phyloP scores from a whole-genome alignment of 2,329 filamentous ascomycete genomes.

The Shiraia bambusicola region DNA sequence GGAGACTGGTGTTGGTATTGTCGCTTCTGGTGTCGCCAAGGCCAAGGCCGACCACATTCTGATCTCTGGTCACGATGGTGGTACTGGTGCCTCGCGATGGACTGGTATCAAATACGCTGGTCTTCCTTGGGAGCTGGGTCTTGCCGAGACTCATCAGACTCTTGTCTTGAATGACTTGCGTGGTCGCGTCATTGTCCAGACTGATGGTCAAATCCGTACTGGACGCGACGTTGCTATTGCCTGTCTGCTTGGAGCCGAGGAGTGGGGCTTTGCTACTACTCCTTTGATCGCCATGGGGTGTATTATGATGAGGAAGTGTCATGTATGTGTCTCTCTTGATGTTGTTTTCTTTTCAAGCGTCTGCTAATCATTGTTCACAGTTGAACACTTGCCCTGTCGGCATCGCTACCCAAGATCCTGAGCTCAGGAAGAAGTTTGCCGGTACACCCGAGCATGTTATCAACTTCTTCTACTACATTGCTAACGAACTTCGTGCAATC shows the following conservation, averaged over 20 bases:
- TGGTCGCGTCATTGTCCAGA: conserved; percentile 93
- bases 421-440: conserved; percentile 88
- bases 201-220: conserved; percentile 89
- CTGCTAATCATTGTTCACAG: background rate
- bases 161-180: conserved; percentile 92
- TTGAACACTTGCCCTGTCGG: conserved; percentile 83
- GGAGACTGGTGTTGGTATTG: conserved; percentile 95
- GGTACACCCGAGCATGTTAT: conserved; percentile 95
- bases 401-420: conserved; percentile 94
- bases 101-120: conserved; percentile 98
- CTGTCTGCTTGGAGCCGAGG: conserved; percentile 93
- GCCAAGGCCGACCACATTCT: conserved; percentile 96
- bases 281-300: conserved; percentile 96
- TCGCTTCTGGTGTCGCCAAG: conserved; percentile 95
- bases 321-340: background rate
- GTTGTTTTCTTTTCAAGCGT: background rate
- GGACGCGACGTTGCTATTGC: conserved; percentile 93
- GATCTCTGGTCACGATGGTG: conserved; percentile 95
- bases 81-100: conserved; percentile 94
- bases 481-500: conserved; percentile 93
- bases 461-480: conserved; percentile 98
- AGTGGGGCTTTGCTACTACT: conserved; percentile 95
- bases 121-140: conserved; percentile 93
- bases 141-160: conserved; percentile 96
- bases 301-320: conserved; percentile 86